These are phyloP conservation scores for Fusarium sp. DNA, from an alignment of 2,329 filamentous ascomycete species.

Conservation along the genomic window DNA sequence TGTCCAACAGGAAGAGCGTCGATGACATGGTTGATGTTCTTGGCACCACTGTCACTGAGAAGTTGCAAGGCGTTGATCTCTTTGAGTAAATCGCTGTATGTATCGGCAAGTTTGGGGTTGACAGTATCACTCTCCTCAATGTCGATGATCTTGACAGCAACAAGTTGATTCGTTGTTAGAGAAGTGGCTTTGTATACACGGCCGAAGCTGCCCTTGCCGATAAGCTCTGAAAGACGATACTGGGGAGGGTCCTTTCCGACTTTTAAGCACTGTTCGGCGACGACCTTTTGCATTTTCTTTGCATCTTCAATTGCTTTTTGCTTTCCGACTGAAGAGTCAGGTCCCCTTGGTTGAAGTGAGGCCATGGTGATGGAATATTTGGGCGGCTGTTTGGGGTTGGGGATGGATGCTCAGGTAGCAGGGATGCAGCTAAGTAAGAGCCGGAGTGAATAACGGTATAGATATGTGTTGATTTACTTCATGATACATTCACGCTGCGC, in stretches of 20 bases:
- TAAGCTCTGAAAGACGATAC: constrained; percentile 77
- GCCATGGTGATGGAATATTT: constrained; percentile 48
- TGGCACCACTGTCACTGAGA: constrained; percentile 77
- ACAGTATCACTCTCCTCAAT: constrained; percentile 80
- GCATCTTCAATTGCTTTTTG: constrained; percentile 75
- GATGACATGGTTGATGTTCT: constrained; percentile 84
- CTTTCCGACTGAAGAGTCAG: constrained; percentile 60
- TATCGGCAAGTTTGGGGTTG: constrained; percentile 72
- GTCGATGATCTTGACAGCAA: constrained; percentile 85
- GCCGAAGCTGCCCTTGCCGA: constrained; percentile 80
- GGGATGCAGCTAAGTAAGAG: constrained; percentile 5
- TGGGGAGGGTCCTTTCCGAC: constrained; percentile 69
- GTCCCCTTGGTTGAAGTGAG: constrained; percentile 56
- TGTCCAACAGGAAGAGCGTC: constrained; percentile 82
- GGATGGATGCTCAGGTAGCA: constrained; percentile 13
- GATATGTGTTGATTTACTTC: constrained; percentile 30
- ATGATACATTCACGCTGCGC: constrained; percentile 24
- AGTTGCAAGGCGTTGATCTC: constrained; percentile 77
- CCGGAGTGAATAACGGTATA: constrained; percentile 6
- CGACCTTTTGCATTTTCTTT: constrained; percentile 73
- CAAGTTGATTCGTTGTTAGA: constrained; percentile 62
- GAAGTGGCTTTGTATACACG: constrained; percentile 75
- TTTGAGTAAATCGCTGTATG: constrained; percentile 76
- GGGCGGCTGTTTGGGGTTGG: constrained; percentile 13
- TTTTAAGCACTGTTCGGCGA: constrained; percentile 71